Percentiles rank a stretch among this genome's conserved stretches.
phyloP scores from a whole-genome alignment of 164 flowering plant species.

The Cinnamomum micranthum region DNA sequence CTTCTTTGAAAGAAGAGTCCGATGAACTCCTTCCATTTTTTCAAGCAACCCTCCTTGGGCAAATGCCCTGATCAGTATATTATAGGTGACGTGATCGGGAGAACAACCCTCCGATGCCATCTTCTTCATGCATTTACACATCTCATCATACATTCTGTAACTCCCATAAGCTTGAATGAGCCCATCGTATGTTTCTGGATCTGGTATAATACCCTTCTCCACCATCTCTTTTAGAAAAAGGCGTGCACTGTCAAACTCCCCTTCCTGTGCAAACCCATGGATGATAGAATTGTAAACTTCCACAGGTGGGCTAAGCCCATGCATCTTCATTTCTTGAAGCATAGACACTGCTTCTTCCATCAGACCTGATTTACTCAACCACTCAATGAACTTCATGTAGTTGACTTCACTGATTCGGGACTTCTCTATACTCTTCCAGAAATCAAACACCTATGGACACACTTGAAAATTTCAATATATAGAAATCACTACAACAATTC shows the following conservation, averaged over 20 bases:
- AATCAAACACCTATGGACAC: conserved; percentile 44
- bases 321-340: conserved; percentile 33
- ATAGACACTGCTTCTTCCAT: conserved; percentile 33
- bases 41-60: conserved; percentile 47
- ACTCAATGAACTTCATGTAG: conserved; percentile 36
- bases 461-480: conserved; percentile 1
- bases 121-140: conserved; percentile 40
- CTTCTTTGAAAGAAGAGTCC: conserved; percentile 26
- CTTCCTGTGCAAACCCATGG: conserved; percentile 39
- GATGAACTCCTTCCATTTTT: conserved; percentile 46
- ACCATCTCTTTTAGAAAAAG: conserved; percentile 38
- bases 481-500: neutral
- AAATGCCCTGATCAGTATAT: conserved; percentile 49
- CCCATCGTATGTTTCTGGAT: conserved; percentile 38
- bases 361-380: conserved; percentile 36
- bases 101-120: conserved; percentile 47
- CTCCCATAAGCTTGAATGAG: conserved; percentile 54
- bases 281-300: conserved; percentile 40
- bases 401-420: conserved; percentile 37
- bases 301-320: conserved; percentile 28
- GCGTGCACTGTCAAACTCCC: conserved; percentile 41
- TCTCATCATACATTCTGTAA: conserved; percentile 54
- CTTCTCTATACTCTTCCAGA: conserved; percentile 46
- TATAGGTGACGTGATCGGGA: conserved; percentile 45
- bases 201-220: conserved; percentile 26